A percentile compares a stretch with the other conserved stretches of the same genome.
Conservation (phyloP, 805 yeast species). For the Candida odintsovae region DNA sequence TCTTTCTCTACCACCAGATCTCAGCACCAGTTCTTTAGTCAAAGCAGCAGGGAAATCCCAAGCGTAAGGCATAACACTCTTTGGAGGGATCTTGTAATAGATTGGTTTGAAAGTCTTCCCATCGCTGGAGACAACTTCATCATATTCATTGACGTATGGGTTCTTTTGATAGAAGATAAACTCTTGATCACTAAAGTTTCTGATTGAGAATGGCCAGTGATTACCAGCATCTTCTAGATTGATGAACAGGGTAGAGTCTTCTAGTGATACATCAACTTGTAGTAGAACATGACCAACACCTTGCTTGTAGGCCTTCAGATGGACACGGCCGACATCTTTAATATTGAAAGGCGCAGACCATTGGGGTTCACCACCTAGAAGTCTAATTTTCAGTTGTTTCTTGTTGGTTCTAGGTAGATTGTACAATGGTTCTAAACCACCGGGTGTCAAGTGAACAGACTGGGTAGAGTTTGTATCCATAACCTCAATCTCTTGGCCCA, state of each 20-base stretch:
- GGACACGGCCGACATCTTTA: conserved; percentile 78
- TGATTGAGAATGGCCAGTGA: conserved; percentile 88
- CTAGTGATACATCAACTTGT: conserved; percentile 70
- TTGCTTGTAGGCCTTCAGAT: conserved; percentile 60
- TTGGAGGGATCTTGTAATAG: conserved; percentile 75
- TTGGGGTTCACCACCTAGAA: conserved; percentile 46
- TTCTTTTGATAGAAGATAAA: conserved; percentile 83
- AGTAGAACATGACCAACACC: conserved; percentile 64
- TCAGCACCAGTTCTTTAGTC: conserved; percentile 70
- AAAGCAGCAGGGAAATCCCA: conserved; percentile 96
- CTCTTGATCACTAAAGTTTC: conserved; percentile 86
- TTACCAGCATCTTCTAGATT: conserved; percentile 66
- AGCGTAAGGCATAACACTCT: conserved; percentile 95
- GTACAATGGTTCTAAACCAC: conserved; percentile 52
- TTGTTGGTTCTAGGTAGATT: conserved; percentile 49
- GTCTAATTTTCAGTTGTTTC: conserved; percentile 58
- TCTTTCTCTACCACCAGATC: conserved; percentile 69
- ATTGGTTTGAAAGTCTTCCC: conserved; percentile 68
- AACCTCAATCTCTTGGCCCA: conserved; percentile 50
- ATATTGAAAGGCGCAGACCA: conserved; percentile 91
- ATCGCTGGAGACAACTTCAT: conserved; percentile 44
- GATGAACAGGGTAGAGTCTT: conserved; percentile 75
- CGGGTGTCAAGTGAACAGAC: conserved; percentile 38
- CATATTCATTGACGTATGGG: conserved; percentile 62
- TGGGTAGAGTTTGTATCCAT: conserved; percentile 65